Conservation (phyloP, 352 stramenopile species). For the Globisporangium iwayamae region DNA sequence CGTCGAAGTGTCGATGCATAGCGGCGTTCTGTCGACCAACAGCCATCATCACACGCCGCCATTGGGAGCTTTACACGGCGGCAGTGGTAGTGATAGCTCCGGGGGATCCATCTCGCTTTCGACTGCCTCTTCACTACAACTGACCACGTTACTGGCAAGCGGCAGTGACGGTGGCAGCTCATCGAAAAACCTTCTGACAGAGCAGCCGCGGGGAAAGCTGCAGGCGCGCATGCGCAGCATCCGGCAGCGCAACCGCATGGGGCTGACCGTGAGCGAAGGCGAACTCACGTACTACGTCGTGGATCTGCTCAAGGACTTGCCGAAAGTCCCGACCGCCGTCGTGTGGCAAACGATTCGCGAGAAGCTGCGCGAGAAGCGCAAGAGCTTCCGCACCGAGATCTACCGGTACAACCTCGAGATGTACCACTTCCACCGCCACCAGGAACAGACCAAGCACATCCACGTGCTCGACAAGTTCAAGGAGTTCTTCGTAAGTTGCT, state of each 20-base stretch:
- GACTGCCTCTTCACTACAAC: neutral
- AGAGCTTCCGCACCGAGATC: slow-evolving; percentile 55
- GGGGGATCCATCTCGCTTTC: neutral
- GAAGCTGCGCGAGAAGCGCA: slow-evolving; percentile 55
- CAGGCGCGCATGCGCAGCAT: slow-evolving; percentile 29
- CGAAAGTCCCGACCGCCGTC: slow-evolving; percentile 34
- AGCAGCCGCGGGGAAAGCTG: slow-evolving; percentile 18
- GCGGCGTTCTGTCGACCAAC: slow-evolving; percentile 19
- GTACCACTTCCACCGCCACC: slow-evolving; percentile 49
- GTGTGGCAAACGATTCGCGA: slow-evolving; percentile 47
- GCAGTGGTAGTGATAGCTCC: neutral
- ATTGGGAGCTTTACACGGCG: neutral
- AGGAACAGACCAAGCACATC: slow-evolving; percentile 44
- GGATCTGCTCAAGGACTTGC: slow-evolving; percentile 58
- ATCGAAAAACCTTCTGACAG: neutral
- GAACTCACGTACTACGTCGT: slow-evolving; percentile 61
- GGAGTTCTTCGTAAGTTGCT: slow-evolving; percentile 56
- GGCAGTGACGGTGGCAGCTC: neutral
- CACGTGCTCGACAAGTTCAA: slow-evolving; percentile 63
- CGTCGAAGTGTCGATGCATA: slow-evolving; percentile 33
- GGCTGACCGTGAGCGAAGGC: slow-evolving; percentile 26
- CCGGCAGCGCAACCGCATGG: slow-evolving; percentile 24
- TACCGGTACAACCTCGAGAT: slow-evolving; percentile 61
- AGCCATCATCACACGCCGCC: slow-evolving; percentile 12
- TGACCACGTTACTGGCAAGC: neutral